A percentile compares a stretch with the other conserved stretches of the same genome.
These are phyloP conservation scores for Alliaria petiolata DNA, from an alignment of 345 rosid species.

Conservation along the genomic window DNA sequence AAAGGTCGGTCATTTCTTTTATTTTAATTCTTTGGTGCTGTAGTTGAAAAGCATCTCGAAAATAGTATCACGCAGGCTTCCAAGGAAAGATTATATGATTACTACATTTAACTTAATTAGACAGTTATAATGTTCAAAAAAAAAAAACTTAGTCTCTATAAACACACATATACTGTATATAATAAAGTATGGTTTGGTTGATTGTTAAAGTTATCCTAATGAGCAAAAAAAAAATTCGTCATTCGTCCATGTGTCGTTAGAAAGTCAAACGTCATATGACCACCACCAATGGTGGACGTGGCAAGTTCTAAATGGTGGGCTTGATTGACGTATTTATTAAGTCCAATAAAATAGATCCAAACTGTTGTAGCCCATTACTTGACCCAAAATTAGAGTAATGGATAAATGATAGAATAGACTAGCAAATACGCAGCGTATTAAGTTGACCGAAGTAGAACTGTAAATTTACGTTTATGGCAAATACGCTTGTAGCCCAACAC, in stretches of 20 bases:
- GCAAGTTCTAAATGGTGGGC: constrained; percentile 2
- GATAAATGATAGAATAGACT: background rate
- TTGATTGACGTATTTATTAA: background rate
- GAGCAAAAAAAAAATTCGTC: too few relatives aligned
- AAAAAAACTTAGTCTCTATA: too few relatives aligned
- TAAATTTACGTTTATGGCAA: too few relatives aligned
- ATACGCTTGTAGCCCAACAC: too few relatives aligned
- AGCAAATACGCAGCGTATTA: background rate
- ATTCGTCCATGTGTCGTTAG: too few relatives aligned
- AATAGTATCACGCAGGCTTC: constrained; percentile 1
- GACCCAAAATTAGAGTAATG: background rate
- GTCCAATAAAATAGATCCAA: background rate
- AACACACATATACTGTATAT: too few relatives aligned
- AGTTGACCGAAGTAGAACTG: too few relatives aligned
- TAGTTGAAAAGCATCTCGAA: background rate
- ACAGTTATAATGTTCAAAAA: too few relatives aligned
- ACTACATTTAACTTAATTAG: constrained; percentile 1
- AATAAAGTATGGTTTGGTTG: too few relatives aligned
- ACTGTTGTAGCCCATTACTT: background rate
- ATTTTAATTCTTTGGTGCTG: background rate
- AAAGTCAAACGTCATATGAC: too few relatives aligned
- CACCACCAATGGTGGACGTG: background rate
- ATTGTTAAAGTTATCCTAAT: too few relatives aligned
- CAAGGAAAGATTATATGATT: constrained; percentile 26
- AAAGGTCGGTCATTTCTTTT: background rate